Evolutionary conservation across 2,329 filamentous ascomycete genomes (phyloP).

Genomic region (Diaporthe caulivora): DNA sequence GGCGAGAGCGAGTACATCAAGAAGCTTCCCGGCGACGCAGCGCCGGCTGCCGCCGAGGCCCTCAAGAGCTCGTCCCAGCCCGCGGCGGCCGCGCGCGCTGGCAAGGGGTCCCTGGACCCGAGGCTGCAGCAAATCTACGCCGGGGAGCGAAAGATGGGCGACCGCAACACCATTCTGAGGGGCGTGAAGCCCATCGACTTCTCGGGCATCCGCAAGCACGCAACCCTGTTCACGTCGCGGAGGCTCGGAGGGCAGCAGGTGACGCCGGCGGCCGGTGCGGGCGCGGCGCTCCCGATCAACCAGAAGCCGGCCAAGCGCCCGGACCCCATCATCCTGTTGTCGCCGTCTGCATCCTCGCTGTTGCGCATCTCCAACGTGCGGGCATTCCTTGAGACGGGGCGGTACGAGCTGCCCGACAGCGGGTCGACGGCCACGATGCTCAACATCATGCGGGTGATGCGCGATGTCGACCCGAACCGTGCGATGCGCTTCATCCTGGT

Average conservation of each 20-base stretch:
- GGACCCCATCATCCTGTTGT: conserved; percentile 95
- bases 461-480: conserved; percentile 75
- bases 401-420: conserved; percentile 83
- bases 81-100: conserved; percentile 63
- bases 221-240: conserved; percentile 79
- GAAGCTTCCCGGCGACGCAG: conserved; percentile 77
- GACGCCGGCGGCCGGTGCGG: conserved; percentile 52
- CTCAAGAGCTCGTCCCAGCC: conserved; percentile 51
- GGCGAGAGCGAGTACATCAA: conserved; percentile 95
- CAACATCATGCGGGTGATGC: conserved; percentile 84
- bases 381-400: conserved; percentile 87
- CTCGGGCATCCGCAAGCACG: conserved; percentile 89
- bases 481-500: conserved; percentile 95
- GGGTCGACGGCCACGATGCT: conserved; percentile 82
- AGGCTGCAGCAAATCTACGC: conserved; percentile 89
- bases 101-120: conserved; percentile 80
- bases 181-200: conserved; percentile 95
- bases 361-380: conserved; percentile 97
- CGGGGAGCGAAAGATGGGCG: conserved; percentile 90
- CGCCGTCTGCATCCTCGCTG: conserved; percentile 93
- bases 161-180: conserved; percentile 88
- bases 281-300: conserved; percentile 64
- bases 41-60: conserved; percentile 52
- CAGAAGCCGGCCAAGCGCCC: conserved; percentile 66
- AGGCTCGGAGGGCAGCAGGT: conserved; percentile 51